These are phyloP conservation scores for Solioccasus polychromus DNA, from an alignment of 768 basidiomycete genomes.

Conservation along the genomic window DNA sequence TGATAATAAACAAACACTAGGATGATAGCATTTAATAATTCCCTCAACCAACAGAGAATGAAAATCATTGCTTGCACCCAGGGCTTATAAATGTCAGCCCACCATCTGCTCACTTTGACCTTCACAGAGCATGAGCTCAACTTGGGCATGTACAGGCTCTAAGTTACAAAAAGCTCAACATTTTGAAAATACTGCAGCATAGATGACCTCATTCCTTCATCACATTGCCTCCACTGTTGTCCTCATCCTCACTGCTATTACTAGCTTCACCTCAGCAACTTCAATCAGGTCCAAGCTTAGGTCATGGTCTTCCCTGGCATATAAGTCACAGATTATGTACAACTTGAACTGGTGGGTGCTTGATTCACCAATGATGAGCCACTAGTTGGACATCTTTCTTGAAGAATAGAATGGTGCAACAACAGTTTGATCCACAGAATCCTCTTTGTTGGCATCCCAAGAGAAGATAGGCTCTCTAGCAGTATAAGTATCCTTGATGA, in stretches of 20 bases:
- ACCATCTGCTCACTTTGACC: too few relatives aligned
- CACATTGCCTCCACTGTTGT: slow-evolving; percentile 60
- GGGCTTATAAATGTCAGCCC: too few relatives aligned
- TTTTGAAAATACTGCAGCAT: not conserved
- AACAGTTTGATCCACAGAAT: slow-evolving; percentile 71
- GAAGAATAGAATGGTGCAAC: slow-evolving; percentile 92
- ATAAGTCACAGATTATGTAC: slow-evolving; percentile 91
- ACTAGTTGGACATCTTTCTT: slow-evolving; percentile 95
- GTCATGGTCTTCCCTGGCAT: slow-evolving; percentile 90
- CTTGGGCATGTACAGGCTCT: too few relatives aligned
- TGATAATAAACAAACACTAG: too few relatives aligned
- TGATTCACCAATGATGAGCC: slow-evolving; percentile 92
- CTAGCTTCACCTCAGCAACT: slow-evolving; percentile 87
- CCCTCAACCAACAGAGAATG: too few relatives aligned
- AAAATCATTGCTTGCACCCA: too few relatives aligned
- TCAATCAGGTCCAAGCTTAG: slow-evolving; percentile 79
- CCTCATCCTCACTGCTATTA: slow-evolving; percentile 68
- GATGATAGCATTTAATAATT: too few relatives aligned
- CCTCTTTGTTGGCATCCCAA: slow-evolving; percentile 78
- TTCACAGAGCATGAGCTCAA: too few relatives aligned
- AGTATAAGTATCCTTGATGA: slow-evolving; percentile 85
- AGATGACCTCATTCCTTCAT: slow-evolving; percentile 45
- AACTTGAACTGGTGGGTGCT: slow-evolving; percentile 74
- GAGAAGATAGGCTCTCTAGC: slow-evolving; percentile 81
- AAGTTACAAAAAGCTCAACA: too few relatives aligned